phyloP scores from a whole-genome alignment of 2,329 filamentous ascomycete species.

The Pseudocercospora pini-densiflorae region DNA sequence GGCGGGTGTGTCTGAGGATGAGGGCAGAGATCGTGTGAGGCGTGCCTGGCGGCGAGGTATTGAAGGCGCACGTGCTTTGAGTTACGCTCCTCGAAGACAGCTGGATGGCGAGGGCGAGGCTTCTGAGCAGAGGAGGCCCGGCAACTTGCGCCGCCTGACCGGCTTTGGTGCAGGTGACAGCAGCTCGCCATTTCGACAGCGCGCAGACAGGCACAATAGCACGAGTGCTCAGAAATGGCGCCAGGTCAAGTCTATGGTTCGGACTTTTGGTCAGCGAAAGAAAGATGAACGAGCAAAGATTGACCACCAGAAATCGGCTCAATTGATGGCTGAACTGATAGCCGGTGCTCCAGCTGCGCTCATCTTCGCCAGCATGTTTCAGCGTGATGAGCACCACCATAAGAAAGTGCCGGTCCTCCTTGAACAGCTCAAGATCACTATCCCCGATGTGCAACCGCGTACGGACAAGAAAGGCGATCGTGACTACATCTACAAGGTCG shows the following conservation, averaged over 20 bases:
- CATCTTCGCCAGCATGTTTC: slow-evolving; percentile 96
- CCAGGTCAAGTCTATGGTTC: slow-evolving; percentile 87
- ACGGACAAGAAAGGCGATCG: slow-evolving; percentile 64
- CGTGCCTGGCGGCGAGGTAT: slow-evolving; percentile 53
- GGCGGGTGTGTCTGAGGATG: slow-evolving; percentile 56
- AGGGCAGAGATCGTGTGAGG: slow-evolving; percentile 54
- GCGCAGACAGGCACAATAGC: slow-evolving; percentile 52
- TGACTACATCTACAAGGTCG: slow-evolving; percentile 87
- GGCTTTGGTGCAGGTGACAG: slow-evolving; percentile 45
- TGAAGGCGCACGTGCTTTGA: slow-evolving; percentile 53
- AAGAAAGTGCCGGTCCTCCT: slow-evolving; percentile 92
- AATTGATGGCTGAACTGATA: slow-evolving; percentile 91
- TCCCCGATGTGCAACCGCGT: slow-evolving; percentile 76
- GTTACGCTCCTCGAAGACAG: slow-evolving; percentile 44
- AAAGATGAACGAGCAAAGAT: slow-evolving; percentile 83
- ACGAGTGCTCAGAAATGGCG: slow-evolving; percentile 80
- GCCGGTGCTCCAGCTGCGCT: slow-evolving; percentile 91
- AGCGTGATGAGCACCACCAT: slow-evolving; percentile 93
- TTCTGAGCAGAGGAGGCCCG: slow-evolving; percentile 46
- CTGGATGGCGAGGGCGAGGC: slow-evolving; percentile 40
- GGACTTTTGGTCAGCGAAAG: slow-evolving; percentile 76
- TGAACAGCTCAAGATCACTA: slow-evolving; percentile 88
- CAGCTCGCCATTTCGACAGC: slow-evolving; percentile 49
- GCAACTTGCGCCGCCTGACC: slow-evolving; percentile 53
- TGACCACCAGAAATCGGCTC: slow-evolving; percentile 93